Conservation (phyloP, 2,329 filamentous ascomycete genomes). For the Diaporthe capsici region DNA sequence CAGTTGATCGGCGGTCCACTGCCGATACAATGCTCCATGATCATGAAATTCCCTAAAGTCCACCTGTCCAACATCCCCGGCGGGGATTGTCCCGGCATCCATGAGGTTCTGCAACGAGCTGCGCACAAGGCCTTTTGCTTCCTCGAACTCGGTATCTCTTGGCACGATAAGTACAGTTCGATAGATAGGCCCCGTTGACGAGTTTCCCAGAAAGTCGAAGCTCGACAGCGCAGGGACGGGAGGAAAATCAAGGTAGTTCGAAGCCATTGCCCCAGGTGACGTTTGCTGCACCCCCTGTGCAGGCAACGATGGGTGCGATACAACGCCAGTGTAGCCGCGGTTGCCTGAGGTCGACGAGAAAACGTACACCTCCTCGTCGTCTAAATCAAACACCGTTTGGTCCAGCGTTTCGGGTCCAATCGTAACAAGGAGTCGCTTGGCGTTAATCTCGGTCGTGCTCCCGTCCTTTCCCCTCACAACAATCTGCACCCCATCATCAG, state of each 20-base stretch:
- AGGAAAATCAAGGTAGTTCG: neutral
- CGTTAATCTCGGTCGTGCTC: neutral
- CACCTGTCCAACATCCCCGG: neutral
- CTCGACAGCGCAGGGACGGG: neutral
- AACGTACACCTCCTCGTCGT: neutral
- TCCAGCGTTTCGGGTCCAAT: neutral
- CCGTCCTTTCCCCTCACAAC: neutral
- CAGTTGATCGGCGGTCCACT: slow-evolving; percentile 5
- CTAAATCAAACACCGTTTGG: neutral
- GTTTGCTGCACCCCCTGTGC: neutral
- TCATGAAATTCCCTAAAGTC: slow-evolving; percentile 2
- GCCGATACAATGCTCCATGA: slow-evolving; percentile 1
- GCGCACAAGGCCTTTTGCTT: neutral
- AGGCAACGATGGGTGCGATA: slow-evolving; percentile 15
- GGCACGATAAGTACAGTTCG: slow-evolving; percentile 10
- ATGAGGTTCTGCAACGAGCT: slow-evolving; percentile 24
- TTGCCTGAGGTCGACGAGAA: neutral
- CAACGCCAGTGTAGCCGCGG: neutral
- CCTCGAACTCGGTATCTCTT: neutral
- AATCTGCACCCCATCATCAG: neutral
- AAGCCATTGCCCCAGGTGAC: neutral
- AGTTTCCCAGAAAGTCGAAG: neutral
- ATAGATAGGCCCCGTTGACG: neutral
- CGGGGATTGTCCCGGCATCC: neutral
- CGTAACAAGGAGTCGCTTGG: slow-evolving; percentile 12